phyloP scores from a whole-genome alignment of 1,139 yeast species.

The Diutina sp. region DNA sequence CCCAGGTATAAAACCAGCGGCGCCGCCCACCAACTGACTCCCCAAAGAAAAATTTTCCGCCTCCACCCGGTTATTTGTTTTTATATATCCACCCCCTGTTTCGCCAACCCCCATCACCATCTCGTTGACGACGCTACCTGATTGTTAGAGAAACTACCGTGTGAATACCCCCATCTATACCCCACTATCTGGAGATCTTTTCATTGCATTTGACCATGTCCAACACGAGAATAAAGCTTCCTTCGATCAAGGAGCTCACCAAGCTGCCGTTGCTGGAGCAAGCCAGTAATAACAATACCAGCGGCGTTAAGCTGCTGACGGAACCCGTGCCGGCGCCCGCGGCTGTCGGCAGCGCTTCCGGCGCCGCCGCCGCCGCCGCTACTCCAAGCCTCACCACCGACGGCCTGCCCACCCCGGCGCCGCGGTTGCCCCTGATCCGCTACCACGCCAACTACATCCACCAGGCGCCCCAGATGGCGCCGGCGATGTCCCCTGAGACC shows the following conservation, averaged over 20 bases:
- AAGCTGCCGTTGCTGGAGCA: background rate
- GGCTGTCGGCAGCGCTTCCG: background rate
- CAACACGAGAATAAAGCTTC: background rate
- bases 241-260: background rate
- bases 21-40: background rate
- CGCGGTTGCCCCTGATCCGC: background rate
- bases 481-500: background rate
- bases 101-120: no score
- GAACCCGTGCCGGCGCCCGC: no score
- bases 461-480: background rate
- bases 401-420: slow-evolving; percentile 1
- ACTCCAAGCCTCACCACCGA: background rate
- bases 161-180: background rate
- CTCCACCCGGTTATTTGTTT: background rate
- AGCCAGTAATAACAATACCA: no score
- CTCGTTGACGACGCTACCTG: no score
- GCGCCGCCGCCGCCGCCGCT: background rate
- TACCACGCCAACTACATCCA: background rate
- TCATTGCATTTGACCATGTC: background rate
- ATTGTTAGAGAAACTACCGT: no score
- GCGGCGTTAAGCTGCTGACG: no score
- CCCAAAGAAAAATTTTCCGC: background rate
- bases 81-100: no score
- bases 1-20: background rate
- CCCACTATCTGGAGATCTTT: background rate